phyloP scores from a whole-genome alignment of 2,329 filamentous ascomycete species.

The Ceratocystis variospora region DNA sequence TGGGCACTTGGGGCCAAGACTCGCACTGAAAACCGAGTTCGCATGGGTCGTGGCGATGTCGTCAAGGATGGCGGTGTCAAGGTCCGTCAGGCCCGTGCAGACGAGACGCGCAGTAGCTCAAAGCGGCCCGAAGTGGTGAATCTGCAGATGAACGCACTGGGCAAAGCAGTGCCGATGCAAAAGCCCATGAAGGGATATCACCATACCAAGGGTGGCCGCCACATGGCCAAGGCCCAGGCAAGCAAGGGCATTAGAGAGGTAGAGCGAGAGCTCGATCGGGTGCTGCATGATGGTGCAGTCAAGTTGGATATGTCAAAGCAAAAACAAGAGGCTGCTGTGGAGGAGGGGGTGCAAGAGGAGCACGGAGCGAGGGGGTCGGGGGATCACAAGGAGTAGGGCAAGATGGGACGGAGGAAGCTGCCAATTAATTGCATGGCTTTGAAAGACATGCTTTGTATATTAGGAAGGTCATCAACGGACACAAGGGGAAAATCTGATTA shows the following conservation, averaged over 20 bases:
- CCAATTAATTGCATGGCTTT: conserved; percentile 11
- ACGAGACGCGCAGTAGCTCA: conserved; percentile 5
- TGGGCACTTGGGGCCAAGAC: conserved; percentile 95
- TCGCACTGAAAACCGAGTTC: conserved; percentile 46
- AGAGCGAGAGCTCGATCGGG: conserved; percentile 13
- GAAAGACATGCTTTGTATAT: conserved; percentile 11
- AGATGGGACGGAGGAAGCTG: not conserved
- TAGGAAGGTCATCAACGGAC: not conserved
- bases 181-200: conserved; percentile 19
- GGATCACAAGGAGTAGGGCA: no score
- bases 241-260: conserved; percentile 11
- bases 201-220: conserved; percentile 18
- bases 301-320: conserved; percentile 3
- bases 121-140: conserved; percentile 16
- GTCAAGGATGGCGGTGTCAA: conserved; percentile 23
- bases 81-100: conserved; percentile 14
- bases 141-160: conserved; percentile 18
- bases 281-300: conserved; percentile 15
- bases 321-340: not conserved
- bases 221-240: conserved; percentile 17
- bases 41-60: conserved; percentile 38
- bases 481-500: not conserved
- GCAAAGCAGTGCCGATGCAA: conserved; percentile 18
- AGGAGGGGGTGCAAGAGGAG: not conserved
- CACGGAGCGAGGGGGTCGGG: no score